Conservation (phyloP, 176 grass and related monocot genomes). For the Dactylis glomerata region DNA sequence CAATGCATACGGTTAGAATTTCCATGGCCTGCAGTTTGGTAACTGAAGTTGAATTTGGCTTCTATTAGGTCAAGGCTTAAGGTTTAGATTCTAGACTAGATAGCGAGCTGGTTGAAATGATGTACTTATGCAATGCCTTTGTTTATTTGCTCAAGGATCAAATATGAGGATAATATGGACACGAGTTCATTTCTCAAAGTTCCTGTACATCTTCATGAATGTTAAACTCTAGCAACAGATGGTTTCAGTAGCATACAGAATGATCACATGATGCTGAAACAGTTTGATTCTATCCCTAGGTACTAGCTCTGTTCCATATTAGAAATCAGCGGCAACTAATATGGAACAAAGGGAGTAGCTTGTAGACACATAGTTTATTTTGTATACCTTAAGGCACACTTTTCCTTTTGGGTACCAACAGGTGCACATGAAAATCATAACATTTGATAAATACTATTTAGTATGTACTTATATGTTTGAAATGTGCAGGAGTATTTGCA, state of each 20-base stretch:
- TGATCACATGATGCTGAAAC: background rate
- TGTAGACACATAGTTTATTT: background rate
- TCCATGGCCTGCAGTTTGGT: background rate
- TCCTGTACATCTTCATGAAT: background rate
- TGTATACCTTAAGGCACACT: too few species aligned
- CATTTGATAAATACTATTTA: background rate
- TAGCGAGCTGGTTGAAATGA: background rate
- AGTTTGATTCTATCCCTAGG: background rate
- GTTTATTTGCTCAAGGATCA: background rate
- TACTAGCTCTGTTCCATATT: too few species aligned
- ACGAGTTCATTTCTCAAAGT: background rate
- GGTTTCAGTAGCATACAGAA: background rate
- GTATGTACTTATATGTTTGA: background rate
- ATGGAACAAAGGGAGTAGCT: too few species aligned
- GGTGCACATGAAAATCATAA: background rate
- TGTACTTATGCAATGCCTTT: background rate
- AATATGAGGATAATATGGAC: background rate
- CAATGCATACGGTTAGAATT: background rate
- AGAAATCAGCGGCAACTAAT: too few species aligned
- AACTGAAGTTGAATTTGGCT: background rate
- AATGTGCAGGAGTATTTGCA: conserved; percentile 81
- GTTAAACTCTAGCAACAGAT: background rate
- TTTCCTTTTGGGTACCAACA: background rate
- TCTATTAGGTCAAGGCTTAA: background rate
- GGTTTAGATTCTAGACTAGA: background rate